Conservation (phyloP, 2,329 filamentous ascomycete genomes). For the Emergomyces orientalis region DNA sequence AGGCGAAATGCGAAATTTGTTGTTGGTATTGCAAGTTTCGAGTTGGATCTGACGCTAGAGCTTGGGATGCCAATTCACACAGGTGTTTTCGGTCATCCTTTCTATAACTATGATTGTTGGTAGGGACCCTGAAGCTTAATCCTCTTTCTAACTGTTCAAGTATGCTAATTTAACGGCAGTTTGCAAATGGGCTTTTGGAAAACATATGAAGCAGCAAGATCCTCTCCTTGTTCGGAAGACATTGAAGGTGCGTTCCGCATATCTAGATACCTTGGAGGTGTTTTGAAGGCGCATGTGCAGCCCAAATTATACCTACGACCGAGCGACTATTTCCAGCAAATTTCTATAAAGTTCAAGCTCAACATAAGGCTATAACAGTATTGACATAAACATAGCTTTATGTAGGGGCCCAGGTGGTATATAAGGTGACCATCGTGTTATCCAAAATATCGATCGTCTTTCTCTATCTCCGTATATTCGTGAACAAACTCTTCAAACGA, state of each 20-base stretch:
- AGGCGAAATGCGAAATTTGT: not conserved
- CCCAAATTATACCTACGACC: no score
- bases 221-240: not conserved
- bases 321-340: no score
- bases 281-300: no score
- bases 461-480: conserved; percentile 48
- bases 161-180: not conserved
- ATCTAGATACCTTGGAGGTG: not conserved
- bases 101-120: not conserved
- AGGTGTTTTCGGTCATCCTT: not conserved
- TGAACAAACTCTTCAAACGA: conserved; percentile 36
- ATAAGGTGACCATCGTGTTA: conserved; percentile 47
- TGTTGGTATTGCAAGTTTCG: not conserved
- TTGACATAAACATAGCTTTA: conserved; percentile 35
- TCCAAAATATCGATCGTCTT: conserved; percentile 47
- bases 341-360: not conserved
- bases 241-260: not conserved
- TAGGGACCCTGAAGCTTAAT: not conserved
- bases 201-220: not conserved
- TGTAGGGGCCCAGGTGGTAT: conserved; percentile 45
- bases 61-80: not conserved
- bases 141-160: not conserved
- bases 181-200: conserved; percentile 2
- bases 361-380: not conserved
- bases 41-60: not conserved